Conservation (phyloP, 2,329 filamentous ascomycete species). For the Talaromyces sp. region DNA sequence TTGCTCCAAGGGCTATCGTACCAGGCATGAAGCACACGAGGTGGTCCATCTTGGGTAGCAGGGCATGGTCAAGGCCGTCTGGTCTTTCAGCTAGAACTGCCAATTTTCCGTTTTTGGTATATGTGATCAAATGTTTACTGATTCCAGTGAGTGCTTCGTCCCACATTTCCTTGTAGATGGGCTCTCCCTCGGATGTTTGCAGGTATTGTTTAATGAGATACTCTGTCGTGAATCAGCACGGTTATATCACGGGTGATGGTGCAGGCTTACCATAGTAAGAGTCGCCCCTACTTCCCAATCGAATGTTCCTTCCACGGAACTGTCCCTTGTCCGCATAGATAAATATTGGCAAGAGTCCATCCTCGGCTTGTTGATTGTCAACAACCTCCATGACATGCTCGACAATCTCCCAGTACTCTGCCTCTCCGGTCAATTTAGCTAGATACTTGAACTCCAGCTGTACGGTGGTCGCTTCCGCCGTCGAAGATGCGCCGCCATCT, state of each 20-base stretch:
- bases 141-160: slow-evolving; percentile 78
- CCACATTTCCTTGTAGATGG: slow-evolving; percentile 90
- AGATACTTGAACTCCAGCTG: slow-evolving; percentile 98
- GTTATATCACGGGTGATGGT: not conserved
- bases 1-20: slow-evolving; percentile 85
- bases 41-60: slow-evolving; percentile 95
- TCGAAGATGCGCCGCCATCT: slow-evolving; percentile 85
- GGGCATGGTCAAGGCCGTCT: slow-evolving; percentile 60
- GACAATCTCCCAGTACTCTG: slow-evolving; percentile 84
- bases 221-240: slow-evolving; percentile 48
- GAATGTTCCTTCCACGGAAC: slow-evolving; percentile 82
- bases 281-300: slow-evolving; percentile 88
- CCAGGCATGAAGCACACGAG: slow-evolving; percentile 96
- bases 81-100: slow-evolving; percentile 90
- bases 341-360: slow-evolving; percentile 88
- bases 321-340: slow-evolving; percentile 74
- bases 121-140: slow-evolving; percentile 87
- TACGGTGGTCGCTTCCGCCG: slow-evolving; percentile 84
- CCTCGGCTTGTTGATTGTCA: slow-evolving; percentile 73
- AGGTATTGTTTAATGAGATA: slow-evolving; percentile 98
- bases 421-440: slow-evolving; percentile 88
- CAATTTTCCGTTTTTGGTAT: slow-evolving; percentile 73
- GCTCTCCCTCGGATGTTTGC: slow-evolving; percentile 83
- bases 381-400: slow-evolving; percentile 91
- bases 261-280: slow-evolving; percentile 71